Evolutionary conservation across 176 grass and related monocot species (phyloP).

Genomic region (Thinopyrum elongatum): DNA sequence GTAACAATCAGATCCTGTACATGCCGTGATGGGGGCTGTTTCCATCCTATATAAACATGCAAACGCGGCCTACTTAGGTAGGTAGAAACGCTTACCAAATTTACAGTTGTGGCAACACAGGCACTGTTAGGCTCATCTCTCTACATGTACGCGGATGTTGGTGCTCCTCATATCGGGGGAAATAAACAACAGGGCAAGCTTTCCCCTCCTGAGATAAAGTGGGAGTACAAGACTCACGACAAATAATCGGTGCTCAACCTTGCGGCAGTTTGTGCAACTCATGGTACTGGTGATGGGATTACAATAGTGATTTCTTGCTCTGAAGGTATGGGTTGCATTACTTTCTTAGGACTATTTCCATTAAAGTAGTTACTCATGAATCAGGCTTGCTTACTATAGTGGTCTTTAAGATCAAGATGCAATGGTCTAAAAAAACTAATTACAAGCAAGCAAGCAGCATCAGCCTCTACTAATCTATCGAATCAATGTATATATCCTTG

Average conservation of each 20-base stretch:
- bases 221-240: constrained; percentile 82
- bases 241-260: constrained; percentile 76
- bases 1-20: too few species aligned
- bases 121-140: constrained; percentile 70
- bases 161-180: constrained; percentile 49
- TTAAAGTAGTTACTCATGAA: neutral
- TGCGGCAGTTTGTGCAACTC: constrained; percentile 55
- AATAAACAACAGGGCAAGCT: constrained; percentile 64
- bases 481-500: too few species aligned
- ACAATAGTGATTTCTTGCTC: constrained; percentile 86
- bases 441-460: too few species aligned
- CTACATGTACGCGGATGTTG: constrained; percentile 86
- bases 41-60: too few species aligned
- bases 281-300: constrained; percentile 81
- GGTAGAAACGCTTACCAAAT: too few species aligned
- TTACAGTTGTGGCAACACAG: constrained; percentile 67
- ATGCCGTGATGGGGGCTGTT: too few species aligned
- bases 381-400: too few species aligned
- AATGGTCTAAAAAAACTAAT: too few species aligned
- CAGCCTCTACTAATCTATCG: too few species aligned
- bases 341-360: neutral
- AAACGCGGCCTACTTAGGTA: too few species aligned
- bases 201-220: constrained; percentile 77
- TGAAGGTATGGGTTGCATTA: constrained; percentile 38
- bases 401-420: too few species aligned